Evolutionary conservation across 495 filamentous ascomycete species (phyloP), one percentile per base, ranked within the genome.

Genomic region (Penicillium waksmanii): DNA sequence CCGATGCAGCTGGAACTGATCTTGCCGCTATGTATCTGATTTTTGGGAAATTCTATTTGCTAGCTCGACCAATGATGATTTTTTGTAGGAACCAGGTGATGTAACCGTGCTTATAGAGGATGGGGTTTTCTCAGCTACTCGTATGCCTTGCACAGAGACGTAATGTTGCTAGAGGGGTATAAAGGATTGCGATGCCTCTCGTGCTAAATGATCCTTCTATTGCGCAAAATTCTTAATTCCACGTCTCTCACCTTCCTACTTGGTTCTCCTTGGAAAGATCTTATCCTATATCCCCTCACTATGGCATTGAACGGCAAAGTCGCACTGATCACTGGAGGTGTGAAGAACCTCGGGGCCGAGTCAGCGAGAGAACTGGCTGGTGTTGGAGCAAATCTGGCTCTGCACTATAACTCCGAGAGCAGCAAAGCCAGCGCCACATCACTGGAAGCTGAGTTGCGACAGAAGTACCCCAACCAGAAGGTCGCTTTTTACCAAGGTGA

Each of bases 321-420:
- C 15, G 77, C 73, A 49, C 71, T 85, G 33, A 68, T 84, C 40
- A 80, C 78, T 23, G 81, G 81, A 25, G 72, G 73, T 10, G 69
- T 65, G 13, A 75, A 74, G 65, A 77, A 74, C 53, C 69, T 75
- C 36, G 74, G 73, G 10, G 73, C 73, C 17, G 52, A 67, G 18
- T 65, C 64, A 5, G 73, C 73, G n/a, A 64, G 61, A 11, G 59
- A 70, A 18, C 66, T 75, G 11, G 72, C 67, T n/a, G 48, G 33
- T 10, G 46, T 23, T 5, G 72, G 72, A 15, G 68, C 70, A 8
- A 62, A 64, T 54, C 69, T 75, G 10, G 70, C 70, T 25, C 63
- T 76, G 2, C 72, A 74, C 59, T 74, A 74, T 53, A 65, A 74
- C 60, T 75, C 71, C 7, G 38, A 58, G 18, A 63, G 62, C 57